Conservation (phyloP, 345 rosid genomes). For the Dimocarpus longan region DNA sequence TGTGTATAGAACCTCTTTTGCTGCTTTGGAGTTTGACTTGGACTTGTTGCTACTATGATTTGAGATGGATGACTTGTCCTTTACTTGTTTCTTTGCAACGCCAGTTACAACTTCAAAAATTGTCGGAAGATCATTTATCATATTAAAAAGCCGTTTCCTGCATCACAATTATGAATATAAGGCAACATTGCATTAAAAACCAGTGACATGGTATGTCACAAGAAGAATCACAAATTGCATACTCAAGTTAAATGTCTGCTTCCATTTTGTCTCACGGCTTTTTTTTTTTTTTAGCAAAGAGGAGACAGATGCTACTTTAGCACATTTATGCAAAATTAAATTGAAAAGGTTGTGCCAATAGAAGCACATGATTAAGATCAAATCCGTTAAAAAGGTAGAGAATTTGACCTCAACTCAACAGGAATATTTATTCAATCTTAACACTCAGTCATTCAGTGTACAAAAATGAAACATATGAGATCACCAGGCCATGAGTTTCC, state of each 20-base stretch:
- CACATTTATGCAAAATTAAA: not conserved
- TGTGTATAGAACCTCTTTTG: conserved; percentile 12
- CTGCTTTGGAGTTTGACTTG: conserved; percentile 47
- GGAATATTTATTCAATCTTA: not conserved
- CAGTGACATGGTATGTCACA: not conserved
- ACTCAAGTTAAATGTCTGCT: not conserved
- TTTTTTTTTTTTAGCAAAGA: not conserved
- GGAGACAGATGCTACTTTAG: not conserved
- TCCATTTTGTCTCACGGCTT: not conserved
- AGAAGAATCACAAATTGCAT: not conserved
- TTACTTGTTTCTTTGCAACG: conserved; percentile 45
- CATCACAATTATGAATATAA: conserved; percentile 21
- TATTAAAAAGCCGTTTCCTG: conserved; percentile 68
- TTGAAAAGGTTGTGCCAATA: not conserved
- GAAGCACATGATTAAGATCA: not conserved
- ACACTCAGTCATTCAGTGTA: not conserved
- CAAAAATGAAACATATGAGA: not conserved
- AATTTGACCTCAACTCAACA: not conserved
- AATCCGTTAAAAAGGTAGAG: not conserved
- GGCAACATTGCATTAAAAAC: not conserved
- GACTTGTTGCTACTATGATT: conserved; percentile 58
- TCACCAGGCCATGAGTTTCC: not conserved
- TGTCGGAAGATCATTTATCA: conserved; percentile 73
- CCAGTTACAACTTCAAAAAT: conserved; percentile 70
- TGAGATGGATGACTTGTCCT: conserved; percentile 56